These are phyloP conservation scores for Calophaca sinica DNA, from an alignment of 306 rosid species.

Conservation along the genomic window DNA sequence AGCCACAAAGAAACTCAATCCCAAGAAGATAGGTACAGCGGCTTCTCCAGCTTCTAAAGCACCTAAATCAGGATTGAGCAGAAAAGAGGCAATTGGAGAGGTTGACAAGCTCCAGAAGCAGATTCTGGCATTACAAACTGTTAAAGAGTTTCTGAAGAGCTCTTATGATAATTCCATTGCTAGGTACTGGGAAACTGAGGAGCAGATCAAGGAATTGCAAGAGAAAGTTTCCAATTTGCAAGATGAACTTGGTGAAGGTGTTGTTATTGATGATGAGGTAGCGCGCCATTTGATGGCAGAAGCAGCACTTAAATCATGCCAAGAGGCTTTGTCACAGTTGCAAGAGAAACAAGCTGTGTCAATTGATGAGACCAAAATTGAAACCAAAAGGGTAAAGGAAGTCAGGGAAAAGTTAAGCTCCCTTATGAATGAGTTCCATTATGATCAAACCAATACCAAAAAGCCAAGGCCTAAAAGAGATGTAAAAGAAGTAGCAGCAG, in stretches of 20 bases:
- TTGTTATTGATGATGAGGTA: slow-evolving; percentile 77
- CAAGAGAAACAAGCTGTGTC: slow-evolving; percentile 69
- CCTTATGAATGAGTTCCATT: slow-evolving; percentile 59
- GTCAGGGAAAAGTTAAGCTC: slow-evolving; percentile 57
- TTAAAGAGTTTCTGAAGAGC: slow-evolving; percentile 88
- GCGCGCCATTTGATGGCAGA: slow-evolving; percentile 93
- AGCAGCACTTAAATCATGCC: slow-evolving; percentile 82
- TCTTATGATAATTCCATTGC: slow-evolving; percentile 72
- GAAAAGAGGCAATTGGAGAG: slow-evolving; percentile 68
- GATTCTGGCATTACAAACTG: slow-evolving; percentile 84
- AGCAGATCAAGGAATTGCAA: slow-evolving; percentile 72
- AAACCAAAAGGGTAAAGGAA: slow-evolving; percentile 64
- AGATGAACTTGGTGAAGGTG: slow-evolving; percentile 88
- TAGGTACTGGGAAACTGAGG: slow-evolving; percentile 80
- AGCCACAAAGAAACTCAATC: slow-evolving; percentile 56
- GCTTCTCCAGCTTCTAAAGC: slow-evolving; percentile 37
- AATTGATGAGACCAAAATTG: slow-evolving; percentile 65
- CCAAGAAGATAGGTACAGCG: slow-evolving; percentile 45
- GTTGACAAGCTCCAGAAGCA: slow-evolving; percentile 84
- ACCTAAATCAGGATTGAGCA: slow-evolving; percentile 79
- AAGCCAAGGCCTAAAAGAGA: slow-evolving; percentile 41
- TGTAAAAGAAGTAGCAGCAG: slow-evolving; percentile 29
- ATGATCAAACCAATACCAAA: slow-evolving; percentile 35
- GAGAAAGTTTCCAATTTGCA: slow-evolving; percentile 67
- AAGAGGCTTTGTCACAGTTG: slow-evolving; percentile 67